These are phyloP conservation scores for Chloropicon primus DNA, from an alignment of 139 green algal species.

Conservation along the genomic window DNA sequence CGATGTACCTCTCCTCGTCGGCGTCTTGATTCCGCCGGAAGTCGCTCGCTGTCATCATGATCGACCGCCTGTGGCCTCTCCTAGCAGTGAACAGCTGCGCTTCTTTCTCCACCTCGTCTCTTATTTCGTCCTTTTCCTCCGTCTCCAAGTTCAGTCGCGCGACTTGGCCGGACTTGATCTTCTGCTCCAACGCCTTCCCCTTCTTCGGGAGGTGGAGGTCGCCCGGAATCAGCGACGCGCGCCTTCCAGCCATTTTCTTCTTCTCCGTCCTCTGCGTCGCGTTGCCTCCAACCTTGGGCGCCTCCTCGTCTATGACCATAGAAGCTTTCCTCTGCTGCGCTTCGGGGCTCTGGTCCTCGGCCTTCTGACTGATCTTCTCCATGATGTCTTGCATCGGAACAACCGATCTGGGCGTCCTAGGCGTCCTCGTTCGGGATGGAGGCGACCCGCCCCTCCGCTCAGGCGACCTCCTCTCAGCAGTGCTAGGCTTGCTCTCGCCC, in stretches of 20 bases:
- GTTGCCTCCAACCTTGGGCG: not conserved
- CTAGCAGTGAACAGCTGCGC: not conserved
- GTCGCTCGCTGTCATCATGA: not conserved
- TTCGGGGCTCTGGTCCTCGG: too few relatives aligned
- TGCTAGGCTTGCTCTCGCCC: too few relatives aligned
- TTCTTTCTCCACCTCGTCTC: not conserved
- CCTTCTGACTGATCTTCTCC: too few relatives aligned
- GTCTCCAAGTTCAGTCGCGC: not conserved
- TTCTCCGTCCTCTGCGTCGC: not conserved
- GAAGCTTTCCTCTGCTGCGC: too few relatives aligned
- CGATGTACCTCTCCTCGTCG: not conserved
- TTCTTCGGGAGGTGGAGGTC: not conserved
- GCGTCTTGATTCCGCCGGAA: not conserved
- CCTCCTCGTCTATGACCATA: too few relatives aligned
- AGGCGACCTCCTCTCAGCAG: too few relatives aligned
- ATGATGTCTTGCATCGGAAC: too few relatives aligned
- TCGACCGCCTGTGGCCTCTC: not conserved
- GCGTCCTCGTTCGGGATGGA: too few relatives aligned
- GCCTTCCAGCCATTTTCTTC: not conserved
- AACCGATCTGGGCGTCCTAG: too few relatives aligned
- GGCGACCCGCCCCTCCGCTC: too few relatives aligned
- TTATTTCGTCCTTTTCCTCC: not conserved
- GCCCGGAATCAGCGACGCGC: not conserved
- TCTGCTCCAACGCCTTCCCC: not conserved
- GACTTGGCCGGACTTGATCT: not conserved